Evolutionary conservation across 2,329 filamentous ascomycete genomes (phyloP), one percentile per base, ranked within the genome.

Genomic region (Hymenoscyphus repandus): DNA sequence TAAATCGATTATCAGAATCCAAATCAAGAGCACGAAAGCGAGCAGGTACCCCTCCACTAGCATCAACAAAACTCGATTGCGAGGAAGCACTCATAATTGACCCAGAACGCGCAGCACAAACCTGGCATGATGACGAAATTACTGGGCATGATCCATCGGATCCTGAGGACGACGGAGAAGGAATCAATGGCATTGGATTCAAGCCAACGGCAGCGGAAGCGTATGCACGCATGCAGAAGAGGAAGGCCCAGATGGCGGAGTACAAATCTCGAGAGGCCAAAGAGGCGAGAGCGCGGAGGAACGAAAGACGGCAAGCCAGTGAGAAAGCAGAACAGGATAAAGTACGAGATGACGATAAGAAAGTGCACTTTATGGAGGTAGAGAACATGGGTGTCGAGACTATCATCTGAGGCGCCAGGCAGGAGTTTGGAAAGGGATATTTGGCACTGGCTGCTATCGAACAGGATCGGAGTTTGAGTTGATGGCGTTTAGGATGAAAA

Each of bases 101-200:
- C 45, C 52, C 56, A 1, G 62, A 64, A 22, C 73, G 80, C 33
- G 79, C 80, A 6, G 74, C 79, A 2, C 69, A 85, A 47, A 85
- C 82, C 1, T 86, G 82, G 82, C 80, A 81, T 59, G 80, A 84
- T 56, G 77, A 85, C 58, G 82, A 85, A 62, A 85, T 86, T 53
- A 85, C 82, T 1, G 73, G 84, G 27, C 82, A 85, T 64, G 78
- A 84, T 58, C 78, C 80, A 0, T 72, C 80, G 37, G 82, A 85
- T 61, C 74, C 78, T 55, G 82, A 86, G 55, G 82, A 86, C 60
- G 82, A 86, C 61, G 82, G 82, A 45, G 79, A 77, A 3, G 82
- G 82, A 18, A 80, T 86, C 61, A 85, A 86, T 63, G 82, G 82
- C 5, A 80, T 86, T 53, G 82, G 82, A 0, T 86, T 85, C 68